phyloP scores from a whole-genome alignment of 345 rosid species.

The Eucalyptus marginata region DNA sequence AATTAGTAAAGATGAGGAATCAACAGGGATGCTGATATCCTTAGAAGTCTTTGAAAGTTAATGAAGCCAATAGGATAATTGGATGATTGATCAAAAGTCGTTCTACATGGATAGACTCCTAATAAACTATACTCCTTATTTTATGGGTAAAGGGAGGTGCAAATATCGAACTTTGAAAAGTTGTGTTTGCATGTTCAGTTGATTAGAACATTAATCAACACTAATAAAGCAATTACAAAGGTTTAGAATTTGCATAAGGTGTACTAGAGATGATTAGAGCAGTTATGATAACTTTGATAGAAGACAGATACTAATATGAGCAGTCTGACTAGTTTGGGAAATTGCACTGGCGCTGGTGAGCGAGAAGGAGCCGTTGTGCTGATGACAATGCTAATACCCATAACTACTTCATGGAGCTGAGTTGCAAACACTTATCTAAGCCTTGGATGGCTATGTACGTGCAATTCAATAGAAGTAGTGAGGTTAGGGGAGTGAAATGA shows the following conservation, averaged over 20 bases:
- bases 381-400: not conserved
- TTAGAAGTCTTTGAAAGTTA: not conserved
- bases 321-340: too few species aligned
- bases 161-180: not conserved
- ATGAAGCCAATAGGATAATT: not conserved
- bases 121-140: too few species aligned
- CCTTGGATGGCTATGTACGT: not conserved
- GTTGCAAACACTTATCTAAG: not conserved
- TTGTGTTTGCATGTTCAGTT: not conserved
- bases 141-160: not conserved
- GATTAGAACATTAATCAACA: not conserved
- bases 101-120: not conserved
- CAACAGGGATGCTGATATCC: not conserved
- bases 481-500: not conserved
- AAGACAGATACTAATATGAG: not conserved
- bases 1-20: not conserved
- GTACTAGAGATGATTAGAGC: not conserved
- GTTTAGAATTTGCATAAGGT: not conserved
- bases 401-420: not conserved
- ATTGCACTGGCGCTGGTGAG: not conserved
- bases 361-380: not conserved
- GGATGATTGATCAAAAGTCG: fast-evolving
- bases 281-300: not conserved
- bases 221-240: too few species aligned
- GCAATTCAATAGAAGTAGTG: not conserved